Base-by-base conservation (phyloP, 495 filamentous ascomycete genomes). In the Aspergillus bertholletiae region DNA sequence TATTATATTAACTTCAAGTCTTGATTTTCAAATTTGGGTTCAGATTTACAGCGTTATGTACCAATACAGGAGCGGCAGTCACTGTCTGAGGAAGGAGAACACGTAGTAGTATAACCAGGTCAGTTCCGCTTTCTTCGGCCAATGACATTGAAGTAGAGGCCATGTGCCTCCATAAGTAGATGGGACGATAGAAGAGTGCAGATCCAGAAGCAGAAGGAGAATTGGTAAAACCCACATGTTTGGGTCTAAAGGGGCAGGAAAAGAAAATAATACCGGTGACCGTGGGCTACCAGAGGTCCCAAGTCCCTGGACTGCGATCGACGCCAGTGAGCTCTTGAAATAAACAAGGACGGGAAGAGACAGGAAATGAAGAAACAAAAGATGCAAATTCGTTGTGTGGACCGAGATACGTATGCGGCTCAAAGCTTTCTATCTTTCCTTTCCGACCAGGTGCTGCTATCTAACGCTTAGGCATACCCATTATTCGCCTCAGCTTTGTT, bases 341-440 rank as follows among this genome's bases (percentile, higher is more conserved):
- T 30, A 54, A 32, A 17, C 39, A 48, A 49, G n/a, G 28, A 40
- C 6, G 5, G 18, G 41, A 6, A 26, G 34, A 46, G 32, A 26
- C 21, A 53, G 46, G 35, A 48, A 37, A 56, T 47, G 46, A 49
- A 41, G 13, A 40, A 55, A 54, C 27, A 54, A 52, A 54, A n/a
- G n/a, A 37, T 20, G 50, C 34, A 43, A 54, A 46, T 49, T 43
- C 41, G 44, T 51, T 54, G 47, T 40, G 52, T 49, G 28, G 23
- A 54, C n/a, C 24, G 35, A 28, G 35, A 32, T 17, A 34, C 41
- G 24, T 26, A 35, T 13, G 27, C 24, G 37, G 30, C 35, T 17
- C 34, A 53, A 49, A 37, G 21, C 55, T 55, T 35, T 62, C 56
- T 65, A 65, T 60, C 53, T 48, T 46, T 41, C 48, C 30, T 18